A percentile compares a stretch with the other conserved stretches of the same genome.
These are phyloP conservation scores for Trichoderma sp. DNA, from an alignment of 2,329 filamentous ascomycete species.

Conservation along the genomic window DNA sequence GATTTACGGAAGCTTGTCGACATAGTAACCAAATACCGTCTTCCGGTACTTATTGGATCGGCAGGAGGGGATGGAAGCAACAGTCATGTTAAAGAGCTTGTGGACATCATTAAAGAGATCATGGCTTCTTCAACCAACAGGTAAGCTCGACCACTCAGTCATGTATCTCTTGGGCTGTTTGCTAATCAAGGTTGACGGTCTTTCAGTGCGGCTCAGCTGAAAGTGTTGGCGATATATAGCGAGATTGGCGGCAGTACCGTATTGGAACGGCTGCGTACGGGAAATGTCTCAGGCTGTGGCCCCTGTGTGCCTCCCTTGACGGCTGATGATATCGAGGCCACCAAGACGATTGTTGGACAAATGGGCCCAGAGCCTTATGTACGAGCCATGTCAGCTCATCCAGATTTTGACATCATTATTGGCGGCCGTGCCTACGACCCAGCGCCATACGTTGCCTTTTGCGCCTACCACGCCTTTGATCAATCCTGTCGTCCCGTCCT, in stretches of 20 bases:
- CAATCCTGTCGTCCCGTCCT: neutral
- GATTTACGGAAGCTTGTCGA: neutral
- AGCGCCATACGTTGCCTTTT: neutral
- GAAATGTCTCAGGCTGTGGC: neutral
- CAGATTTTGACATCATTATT: neutral
- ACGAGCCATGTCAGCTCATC: neutral
- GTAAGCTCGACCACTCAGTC: neutral
- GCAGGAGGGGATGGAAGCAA: neutral
- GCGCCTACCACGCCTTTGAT: neutral
- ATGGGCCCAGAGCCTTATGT: neutral
- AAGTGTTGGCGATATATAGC: neutral
- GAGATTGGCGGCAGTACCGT: neutral
- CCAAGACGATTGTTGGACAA: neutral
- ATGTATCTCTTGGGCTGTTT: neutral
- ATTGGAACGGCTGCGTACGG: neutral
- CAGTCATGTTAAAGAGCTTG: neutral
- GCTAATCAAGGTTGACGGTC: neutral
- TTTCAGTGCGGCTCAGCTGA: neutral
- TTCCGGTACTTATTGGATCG: neutral
- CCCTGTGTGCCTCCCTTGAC: neutral
- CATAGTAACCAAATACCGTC: neutral
- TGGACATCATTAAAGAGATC: neutral
- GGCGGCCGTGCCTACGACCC: neutral
- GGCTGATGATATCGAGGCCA: neutral
- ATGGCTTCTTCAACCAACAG: neutral